Conservation (phyloP, 768 basidiomycete species). For the Rhodosporidiobolus odoratus region DNA sequence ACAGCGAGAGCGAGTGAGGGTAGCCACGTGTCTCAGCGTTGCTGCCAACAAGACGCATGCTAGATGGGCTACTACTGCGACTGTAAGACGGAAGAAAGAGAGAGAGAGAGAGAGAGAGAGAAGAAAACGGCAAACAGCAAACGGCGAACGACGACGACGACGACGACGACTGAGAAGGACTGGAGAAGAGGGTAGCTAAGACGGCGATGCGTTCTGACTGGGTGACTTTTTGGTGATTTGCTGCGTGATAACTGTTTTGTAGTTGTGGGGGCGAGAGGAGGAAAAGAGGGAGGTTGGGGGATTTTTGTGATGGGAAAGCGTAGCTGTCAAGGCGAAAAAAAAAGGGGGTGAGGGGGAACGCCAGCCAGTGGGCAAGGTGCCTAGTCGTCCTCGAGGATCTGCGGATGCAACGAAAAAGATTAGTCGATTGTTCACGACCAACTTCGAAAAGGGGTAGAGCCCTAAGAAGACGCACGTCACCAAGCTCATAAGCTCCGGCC, state of each 20-base stretch:
- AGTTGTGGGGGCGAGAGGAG: too few species aligned
- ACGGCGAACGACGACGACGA: too few species aligned
- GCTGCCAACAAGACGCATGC: too few species aligned
- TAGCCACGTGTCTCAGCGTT: too few species aligned
- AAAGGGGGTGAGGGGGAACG: neutral
- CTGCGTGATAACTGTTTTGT: neutral
- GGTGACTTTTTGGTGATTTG: neutral
- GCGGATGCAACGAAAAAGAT: neutral
- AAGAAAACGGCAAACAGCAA: too few species aligned
- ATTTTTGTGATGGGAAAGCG: neutral
- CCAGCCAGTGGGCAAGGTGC: neutral
- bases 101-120: neutral
- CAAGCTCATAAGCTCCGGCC: constrained; percentile 39
- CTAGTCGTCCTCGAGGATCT: constrained; percentile 34
- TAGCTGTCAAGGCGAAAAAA: neutral
- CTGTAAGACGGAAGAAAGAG: neutral
- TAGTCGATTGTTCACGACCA: too few species aligned
- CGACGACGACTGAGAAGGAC: too few species aligned
- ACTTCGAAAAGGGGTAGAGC: neutral
- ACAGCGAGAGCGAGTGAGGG: too few species aligned
- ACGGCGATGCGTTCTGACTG: neutral
- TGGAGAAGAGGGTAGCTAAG: neutral
- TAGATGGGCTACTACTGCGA: too few species aligned
- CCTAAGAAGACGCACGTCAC: constrained; percentile 21
- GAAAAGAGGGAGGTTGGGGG: neutral